Percentiles rank a stretch among this genome's conserved stretches.
These are phyloP conservation scores for Leptosphaerulina australis DNA, from an alignment of 2,329 filamentous ascomycete species.

Conservation along the genomic window DNA sequence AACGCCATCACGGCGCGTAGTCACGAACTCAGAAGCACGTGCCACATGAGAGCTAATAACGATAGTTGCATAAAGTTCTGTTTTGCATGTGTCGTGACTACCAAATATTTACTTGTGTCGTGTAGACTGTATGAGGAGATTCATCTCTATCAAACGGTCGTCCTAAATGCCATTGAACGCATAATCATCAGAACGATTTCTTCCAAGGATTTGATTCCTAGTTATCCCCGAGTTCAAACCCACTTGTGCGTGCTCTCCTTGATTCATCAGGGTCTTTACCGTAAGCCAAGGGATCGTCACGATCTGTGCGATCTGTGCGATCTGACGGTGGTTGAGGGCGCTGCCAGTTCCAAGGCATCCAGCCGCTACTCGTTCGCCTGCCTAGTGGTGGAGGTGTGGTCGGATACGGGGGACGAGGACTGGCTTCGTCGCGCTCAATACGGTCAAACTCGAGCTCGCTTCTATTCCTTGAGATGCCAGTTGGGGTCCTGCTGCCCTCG, in stretches of 20 bases:
- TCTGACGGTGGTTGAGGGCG: constrained; percentile 24
- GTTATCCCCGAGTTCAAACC: constrained; percentile 44
- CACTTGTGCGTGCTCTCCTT: constrained; percentile 34
- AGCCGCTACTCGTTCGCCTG: constrained; percentile 48
- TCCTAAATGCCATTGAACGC: constrained; percentile 19
- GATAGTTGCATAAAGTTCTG: neutral
- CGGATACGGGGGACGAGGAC: constrained; percentile 50
- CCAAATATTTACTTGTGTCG: constrained; percentile 8
- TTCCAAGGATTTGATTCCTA: constrained; percentile 26
- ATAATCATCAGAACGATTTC: constrained; percentile 5
- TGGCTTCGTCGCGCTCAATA: constrained; percentile 71
- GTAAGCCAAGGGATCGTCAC: constrained; percentile 45
- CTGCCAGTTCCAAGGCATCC: constrained; percentile 60
- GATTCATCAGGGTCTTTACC: constrained; percentile 36
- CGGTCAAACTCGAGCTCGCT: constrained; percentile 91
- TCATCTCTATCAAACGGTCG: constrained; percentile 1
- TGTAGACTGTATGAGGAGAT: constrained; percentile 9
- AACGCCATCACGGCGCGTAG: constrained; percentile 15
- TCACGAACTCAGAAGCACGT: constrained; percentile 13
- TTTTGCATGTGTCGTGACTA: neutral
- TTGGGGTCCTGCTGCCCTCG: constrained; percentile 38
- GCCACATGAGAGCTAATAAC: neutral
- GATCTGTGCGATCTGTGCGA: constrained; percentile 14
- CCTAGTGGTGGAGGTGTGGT: constrained; percentile 40
- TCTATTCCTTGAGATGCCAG: constrained; percentile 72